Evolutionary conservation across 495 filamentous ascomycete species (phyloP).

Genomic region (Lepidopterella palustris): DNA sequence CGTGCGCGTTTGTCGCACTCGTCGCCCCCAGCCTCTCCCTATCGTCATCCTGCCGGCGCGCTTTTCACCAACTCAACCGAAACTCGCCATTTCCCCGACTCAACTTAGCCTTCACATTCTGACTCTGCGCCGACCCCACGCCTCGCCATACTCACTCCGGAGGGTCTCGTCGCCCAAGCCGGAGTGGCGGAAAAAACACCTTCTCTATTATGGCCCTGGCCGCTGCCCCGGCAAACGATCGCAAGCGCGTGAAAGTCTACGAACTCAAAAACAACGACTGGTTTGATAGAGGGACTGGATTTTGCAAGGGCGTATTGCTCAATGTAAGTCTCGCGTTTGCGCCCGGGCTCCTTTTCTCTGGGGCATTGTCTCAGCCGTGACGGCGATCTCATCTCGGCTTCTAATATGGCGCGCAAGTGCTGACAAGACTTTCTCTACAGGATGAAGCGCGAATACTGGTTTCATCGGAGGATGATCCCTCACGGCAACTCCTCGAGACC

Average conservation of each 20-base stretch:
- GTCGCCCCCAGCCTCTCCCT: neutral
- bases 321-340: conserved; percentile 53
- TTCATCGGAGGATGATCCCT: conserved; percentile 84
- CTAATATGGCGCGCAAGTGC: too few species aligned
- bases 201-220: conserved; percentile 69
- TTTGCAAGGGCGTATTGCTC: conserved; percentile 73
- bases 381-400: conserved; percentile 3
- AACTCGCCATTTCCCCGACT: conserved; percentile 1
- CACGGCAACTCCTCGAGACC: conserved; percentile 77
- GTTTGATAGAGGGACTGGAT: conserved; percentile 96
- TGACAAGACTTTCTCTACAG: conserved; percentile 35
- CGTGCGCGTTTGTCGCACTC: conserved; percentile 1
- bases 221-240: conserved; percentile 72
- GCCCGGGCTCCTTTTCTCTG: neutral
- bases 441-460: conserved; percentile 85
- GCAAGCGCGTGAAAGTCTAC: conserved; percentile 98
- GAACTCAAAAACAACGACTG: conserved; percentile 97
- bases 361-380: conserved; percentile 2
- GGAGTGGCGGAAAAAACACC: conserved; percentile 29
- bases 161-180: conserved; percentile 26
- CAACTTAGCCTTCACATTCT: neutral
- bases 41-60: conserved; percentile 12
- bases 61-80: conserved; percentile 4
- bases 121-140: conserved; percentile 7
- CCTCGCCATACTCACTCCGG: conserved; percentile 24